phyloP scores from a whole-genome alignment of 2,329 filamentous ascomycete species.

The Colletotrichum somersetense region DNA sequence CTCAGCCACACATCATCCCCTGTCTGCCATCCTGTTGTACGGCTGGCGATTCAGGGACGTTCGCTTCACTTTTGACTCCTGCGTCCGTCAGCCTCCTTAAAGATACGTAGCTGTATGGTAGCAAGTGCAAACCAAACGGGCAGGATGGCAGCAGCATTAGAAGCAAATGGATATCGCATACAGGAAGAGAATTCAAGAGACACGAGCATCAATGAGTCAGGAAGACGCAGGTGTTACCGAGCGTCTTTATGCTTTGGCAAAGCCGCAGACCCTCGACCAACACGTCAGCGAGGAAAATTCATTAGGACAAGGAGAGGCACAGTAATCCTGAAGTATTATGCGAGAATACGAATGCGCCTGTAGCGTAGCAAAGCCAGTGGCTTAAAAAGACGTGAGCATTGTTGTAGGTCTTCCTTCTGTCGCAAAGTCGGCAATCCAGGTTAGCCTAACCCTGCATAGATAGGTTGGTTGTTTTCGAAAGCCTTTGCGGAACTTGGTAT shows the following conservation, averaged over 20 bases:
- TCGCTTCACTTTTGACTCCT: conserved; percentile 2
- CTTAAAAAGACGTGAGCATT: background rate
- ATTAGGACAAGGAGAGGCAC: background rate
- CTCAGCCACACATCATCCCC: conserved; percentile 25
- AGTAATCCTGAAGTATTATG: background rate
- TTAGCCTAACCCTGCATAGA: background rate
- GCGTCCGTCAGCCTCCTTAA: background rate
- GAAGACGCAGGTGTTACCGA: background rate
- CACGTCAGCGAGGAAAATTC: too few relatives aligned
- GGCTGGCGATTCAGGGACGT: conserved; percentile 9
- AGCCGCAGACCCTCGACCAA: background rate
- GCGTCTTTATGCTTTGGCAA: background rate
- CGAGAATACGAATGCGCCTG: background rate
- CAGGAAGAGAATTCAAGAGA: background rate
- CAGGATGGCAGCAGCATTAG: background rate
- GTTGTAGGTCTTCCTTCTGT: background rate
- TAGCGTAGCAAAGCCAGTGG: too few relatives aligned
- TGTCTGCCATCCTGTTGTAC: conserved; percentile 17
- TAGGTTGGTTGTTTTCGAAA: background rate
- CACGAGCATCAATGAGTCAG: background rate
- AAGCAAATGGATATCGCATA: too few relatives aligned
- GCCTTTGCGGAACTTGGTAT: background rate
- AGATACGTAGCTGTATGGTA: background rate
- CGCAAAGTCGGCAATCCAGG: background rate
- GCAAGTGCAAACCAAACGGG: background rate